A percentile compares a stretch with the other conserved stretches of the same genome.
Evolutionary conservation across 2,329 filamentous ascomycete species (phyloP).

Genomic region (Macroventuria anomochaeta): DNA sequence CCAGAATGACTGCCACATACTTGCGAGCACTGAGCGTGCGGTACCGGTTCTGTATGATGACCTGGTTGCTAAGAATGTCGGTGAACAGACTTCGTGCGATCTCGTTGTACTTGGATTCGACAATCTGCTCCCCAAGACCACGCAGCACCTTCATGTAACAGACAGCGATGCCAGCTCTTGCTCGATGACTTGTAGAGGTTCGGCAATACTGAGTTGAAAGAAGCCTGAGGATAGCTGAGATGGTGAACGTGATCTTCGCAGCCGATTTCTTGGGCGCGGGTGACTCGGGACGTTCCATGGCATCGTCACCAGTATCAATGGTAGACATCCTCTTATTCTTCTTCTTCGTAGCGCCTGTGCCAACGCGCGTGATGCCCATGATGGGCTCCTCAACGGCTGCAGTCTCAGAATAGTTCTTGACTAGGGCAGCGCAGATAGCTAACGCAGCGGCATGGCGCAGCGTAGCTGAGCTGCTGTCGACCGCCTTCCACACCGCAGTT

Average conservation of each 20-base stretch:
- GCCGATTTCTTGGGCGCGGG: constrained; percentile 76
- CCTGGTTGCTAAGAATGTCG: constrained; percentile 78
- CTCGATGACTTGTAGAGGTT: constrained; percentile 77
- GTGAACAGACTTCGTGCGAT: constrained; percentile 82
- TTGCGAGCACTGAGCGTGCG: constrained; percentile 83
- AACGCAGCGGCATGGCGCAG: constrained; percentile 87
- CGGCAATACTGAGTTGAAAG: constrained; percentile 82
- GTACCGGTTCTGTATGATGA: constrained; percentile 83
- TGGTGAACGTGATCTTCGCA: constrained; percentile 72
- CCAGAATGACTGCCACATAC: constrained; percentile 82
- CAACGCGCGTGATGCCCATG: constrained; percentile 52
- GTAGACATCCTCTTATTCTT: constrained; percentile 75
- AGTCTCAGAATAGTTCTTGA: constrained; percentile 77
- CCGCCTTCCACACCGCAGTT: constrained; percentile 80
- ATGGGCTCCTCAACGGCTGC: constrained; percentile 49
- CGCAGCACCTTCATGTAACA: constrained; percentile 85
- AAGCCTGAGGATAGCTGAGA: constrained; percentile 78
- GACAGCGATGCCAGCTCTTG: constrained; percentile 81
- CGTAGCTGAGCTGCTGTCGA: constrained; percentile 76
- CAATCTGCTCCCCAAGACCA: constrained; percentile 78
- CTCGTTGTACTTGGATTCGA: constrained; percentile 81
- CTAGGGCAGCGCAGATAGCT: constrained; percentile 80
- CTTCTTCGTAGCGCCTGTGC: constrained; percentile 63
- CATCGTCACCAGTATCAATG: constrained; percentile 71
- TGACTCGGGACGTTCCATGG: constrained; percentile 71